Percentiles rank a stretch among this genome's conserved stretches.
Evolutionary conservation across 179 eudicot genomes (phyloP).

Genomic region (Amaranthus tricolor): DNA sequence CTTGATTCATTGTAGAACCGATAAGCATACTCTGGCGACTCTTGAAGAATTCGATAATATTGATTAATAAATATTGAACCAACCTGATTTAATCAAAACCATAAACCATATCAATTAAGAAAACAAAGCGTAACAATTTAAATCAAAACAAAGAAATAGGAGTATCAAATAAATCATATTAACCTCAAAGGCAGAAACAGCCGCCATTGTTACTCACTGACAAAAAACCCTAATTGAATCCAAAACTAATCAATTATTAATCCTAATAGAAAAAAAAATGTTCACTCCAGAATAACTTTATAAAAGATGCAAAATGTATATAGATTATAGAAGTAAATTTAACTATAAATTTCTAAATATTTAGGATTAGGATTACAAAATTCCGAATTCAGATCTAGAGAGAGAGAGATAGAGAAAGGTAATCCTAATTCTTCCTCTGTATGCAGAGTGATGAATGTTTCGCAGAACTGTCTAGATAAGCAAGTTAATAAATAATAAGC

Average conservation of each 20-base stretch:
- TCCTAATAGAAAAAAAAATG: background rate
- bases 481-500: too few species aligned
- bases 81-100: conserved; percentile 32
- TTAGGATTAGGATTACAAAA: conserved; percentile 1
- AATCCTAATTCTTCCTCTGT: too few species aligned
- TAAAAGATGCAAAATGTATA: background rate
- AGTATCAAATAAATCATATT: background rate
- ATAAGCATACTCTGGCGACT: conserved; percentile 57
- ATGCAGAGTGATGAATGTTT: too few species aligned
- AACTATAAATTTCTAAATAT: background rate
- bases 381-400: conserved; percentile 20
- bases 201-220: conserved; percentile 32
- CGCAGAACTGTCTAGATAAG: too few species aligned
- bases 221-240: conserved; percentile 27
- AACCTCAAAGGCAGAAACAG: conserved; percentile 49
- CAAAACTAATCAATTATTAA: conserved; percentile 3
- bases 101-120: background rate
- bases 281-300: too few species aligned
- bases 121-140: background rate
- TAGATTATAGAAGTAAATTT: background rate
- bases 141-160: background rate
- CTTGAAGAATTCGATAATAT: conserved; percentile 64
- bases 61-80: conserved; percentile 71
- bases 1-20: conserved; percentile 79
- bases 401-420: conserved; percentile 3